Percentiles rank a stretch among this genome's conserved stretches.
Conservation (phyloP, 169 alveolate genomes). For the Cryptosporidium meleagridis region DNA sequence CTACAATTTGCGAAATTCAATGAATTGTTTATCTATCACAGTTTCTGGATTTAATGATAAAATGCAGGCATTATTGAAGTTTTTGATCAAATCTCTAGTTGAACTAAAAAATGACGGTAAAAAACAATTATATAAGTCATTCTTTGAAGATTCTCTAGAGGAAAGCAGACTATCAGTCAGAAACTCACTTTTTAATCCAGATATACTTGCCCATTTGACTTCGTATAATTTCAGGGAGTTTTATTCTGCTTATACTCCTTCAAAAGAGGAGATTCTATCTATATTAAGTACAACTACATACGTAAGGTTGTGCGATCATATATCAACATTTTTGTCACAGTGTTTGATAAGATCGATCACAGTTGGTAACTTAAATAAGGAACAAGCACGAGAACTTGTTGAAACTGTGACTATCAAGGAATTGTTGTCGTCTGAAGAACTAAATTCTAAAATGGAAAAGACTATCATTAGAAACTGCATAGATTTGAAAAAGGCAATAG, state of each 20-base stretch:
- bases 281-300: neutral
- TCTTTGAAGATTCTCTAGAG: conserved; percentile 53
- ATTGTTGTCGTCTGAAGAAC: neutral
- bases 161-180: conserved; percentile 2
- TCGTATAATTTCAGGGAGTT: conserved; percentile 36
- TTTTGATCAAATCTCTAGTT: conserved; percentile 20
- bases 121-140: neutral
- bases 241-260: conserved; percentile 57
- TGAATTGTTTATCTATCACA: conserved; percentile 50
- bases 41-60: conserved; percentile 56
- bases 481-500: conserved; percentile 1
- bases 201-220: conserved; percentile 36
- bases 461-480: conserved; percentile 26
- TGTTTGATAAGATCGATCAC: conserved; percentile 26
- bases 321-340: conserved; percentile 16
- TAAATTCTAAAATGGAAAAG: neutral
- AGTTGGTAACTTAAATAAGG: conserved; percentile 19
- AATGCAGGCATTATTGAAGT: conserved; percentile 8
- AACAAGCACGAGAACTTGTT: conserved; percentile 7
- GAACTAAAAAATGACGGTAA: conserved; percentile 11
- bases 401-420: conserved; percentile 8
- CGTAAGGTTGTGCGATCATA: conserved; percentile 20
- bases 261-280: conserved; percentile 28
- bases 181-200: conserved; percentile 56
- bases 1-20: conserved; percentile 5